Percentiles rank a stretch among this genome's conserved stretches.
phyloP scores from a whole-genome alignment of 768 basidiomycete species.

The Podaxis sp. region DNA sequence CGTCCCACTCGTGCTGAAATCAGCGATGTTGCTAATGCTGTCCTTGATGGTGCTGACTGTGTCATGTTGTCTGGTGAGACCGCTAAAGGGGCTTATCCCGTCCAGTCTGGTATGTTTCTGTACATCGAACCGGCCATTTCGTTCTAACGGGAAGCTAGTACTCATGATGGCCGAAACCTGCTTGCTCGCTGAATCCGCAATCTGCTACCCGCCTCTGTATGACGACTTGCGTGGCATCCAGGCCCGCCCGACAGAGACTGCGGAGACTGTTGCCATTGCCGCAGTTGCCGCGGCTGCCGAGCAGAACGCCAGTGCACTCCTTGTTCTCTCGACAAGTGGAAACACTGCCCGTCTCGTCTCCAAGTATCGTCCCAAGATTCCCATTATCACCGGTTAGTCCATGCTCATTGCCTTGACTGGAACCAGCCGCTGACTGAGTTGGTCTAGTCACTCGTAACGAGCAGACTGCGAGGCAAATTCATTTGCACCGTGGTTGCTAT shows the following conservation, averaged over 20 bases:
- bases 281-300: conserved; percentile 94
- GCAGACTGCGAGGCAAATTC: conserved; percentile 94
- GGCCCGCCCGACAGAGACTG: conserved; percentile 86
- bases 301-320: conserved; percentile 91
- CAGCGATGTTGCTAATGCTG: conserved; percentile 98
- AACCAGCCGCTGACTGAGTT: neutral
- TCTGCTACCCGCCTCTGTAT: conserved; percentile 93
- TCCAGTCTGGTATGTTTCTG: conserved; percentile 75
- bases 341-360: conserved; percentile 94
- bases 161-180: conserved; percentile 99
- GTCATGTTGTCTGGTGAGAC: conserved; percentile 99
- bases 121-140: neutral
- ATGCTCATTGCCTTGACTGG: conserved; percentile 1
- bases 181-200: conserved; percentile 91
- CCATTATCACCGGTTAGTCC: conserved; percentile 86
- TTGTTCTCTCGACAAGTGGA: conserved; percentile 95
- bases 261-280: conserved; percentile 94
- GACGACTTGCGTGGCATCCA: conserved; percentile 82
- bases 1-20: conserved; percentile 98
- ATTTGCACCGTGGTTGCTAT: conserved; percentile 95
- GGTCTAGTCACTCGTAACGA: conserved; percentile 87
- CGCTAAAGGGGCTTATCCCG: conserved; percentile 95
- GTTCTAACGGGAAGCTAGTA: conserved; percentile 44
- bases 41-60: conserved; percentile 97
- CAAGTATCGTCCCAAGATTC: conserved; percentile 91